Evolutionary conservation across 441 rosid genomes (phyloP), one percentile per base, ranked within the genome.

Genomic region (Pelargonium cotyledonis): DNA sequence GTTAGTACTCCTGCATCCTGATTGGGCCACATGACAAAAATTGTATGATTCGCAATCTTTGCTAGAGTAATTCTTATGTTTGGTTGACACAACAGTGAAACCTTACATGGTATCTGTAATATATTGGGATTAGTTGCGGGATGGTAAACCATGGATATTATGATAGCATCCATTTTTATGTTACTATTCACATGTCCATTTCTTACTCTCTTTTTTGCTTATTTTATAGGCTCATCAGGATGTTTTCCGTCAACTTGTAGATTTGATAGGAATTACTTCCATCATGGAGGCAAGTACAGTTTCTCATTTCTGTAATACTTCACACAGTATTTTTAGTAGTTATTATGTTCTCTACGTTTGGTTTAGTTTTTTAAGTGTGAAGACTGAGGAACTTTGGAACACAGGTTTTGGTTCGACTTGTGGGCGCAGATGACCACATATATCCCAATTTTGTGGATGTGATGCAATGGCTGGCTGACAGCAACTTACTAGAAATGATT

Each of bases 381-480:
- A 49, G 57, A 15, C 60, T 63, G 67, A 21, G 16, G 6, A 35
- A 31, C 66, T 58, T 60, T 46, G 65, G 12, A 64, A 35, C 67
- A 49, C 84, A 95, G 99, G 97, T 95, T 79, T 79, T 92, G 82
- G 88, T 95, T 77, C 89, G 98, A 73, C 79, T 95, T 16, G 98
- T 95, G 35, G 97, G 99, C 26, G 97, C 96, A 14, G 99, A 95
- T 72, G 96, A 92, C 77, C 90, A 92, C 66, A 87, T 90, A 10
- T 95, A 90, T 87, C 97, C 98, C 65, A 92, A 92, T 80, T 88
- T 88, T 79, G 72, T 83, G 80, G 98, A 92, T 77, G 97, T 95
- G 85, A 92, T 95, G 96, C 97, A 87, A 74, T 90, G 95, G 92
- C 74, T 95, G 81, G 96, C 97, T 74, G 97, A 90, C 65, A 87